Percentiles rank a stretch among this genome's conserved stretches.
These are phyloP conservation scores for Pseudodiploospora longispora DNA, from an alignment of 2,329 filamentous ascomycete genomes.

Conservation along the genomic window DNA sequence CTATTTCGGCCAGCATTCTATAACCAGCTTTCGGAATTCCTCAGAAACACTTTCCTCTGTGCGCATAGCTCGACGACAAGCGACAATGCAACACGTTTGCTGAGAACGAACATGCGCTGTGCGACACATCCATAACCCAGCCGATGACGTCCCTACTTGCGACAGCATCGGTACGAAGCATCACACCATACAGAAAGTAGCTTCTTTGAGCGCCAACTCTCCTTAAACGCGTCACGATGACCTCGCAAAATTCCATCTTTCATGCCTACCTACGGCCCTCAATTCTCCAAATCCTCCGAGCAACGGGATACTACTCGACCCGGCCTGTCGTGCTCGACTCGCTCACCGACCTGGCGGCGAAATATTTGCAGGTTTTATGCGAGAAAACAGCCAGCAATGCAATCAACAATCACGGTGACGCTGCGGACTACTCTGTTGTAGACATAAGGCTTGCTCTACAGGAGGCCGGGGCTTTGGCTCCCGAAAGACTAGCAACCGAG, in stretches of 20 bases:
- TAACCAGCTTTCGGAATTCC: no score
- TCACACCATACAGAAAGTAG: neutral
- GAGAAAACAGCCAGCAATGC: conserved; percentile 65
- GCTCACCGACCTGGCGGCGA: conserved; percentile 75
- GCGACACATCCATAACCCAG: conserved; percentile 13
- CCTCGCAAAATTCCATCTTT: conserved; percentile 41
- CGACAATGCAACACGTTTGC: no score
- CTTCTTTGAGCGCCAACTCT: conserved; percentile 1
- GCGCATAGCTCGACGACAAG: no score
- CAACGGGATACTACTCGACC: conserved; percentile 80
- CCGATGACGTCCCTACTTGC: conserved; percentile 23
- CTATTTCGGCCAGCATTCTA: no score
- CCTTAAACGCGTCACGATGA: conserved; percentile 27
- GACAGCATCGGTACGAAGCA: conserved; percentile 17
- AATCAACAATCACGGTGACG: conserved; percentile 55
- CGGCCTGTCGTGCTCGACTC: conserved; percentile 77
- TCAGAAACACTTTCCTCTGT: no score
- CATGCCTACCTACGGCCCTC: conserved; percentile 78
- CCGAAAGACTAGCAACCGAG: conserved; percentile 58
- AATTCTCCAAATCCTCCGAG: conserved; percentile 84
- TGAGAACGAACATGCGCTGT: conserved; percentile 20
- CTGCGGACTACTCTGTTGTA: conserved; percentile 43
- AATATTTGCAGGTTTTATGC: conserved; percentile 71
- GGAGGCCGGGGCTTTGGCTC: conserved; percentile 67
- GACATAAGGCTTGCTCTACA: conserved; percentile 83